phyloP scores from a whole-genome alignment of 352 stramenopile species.

The Plasmopara muralis region DNA sequence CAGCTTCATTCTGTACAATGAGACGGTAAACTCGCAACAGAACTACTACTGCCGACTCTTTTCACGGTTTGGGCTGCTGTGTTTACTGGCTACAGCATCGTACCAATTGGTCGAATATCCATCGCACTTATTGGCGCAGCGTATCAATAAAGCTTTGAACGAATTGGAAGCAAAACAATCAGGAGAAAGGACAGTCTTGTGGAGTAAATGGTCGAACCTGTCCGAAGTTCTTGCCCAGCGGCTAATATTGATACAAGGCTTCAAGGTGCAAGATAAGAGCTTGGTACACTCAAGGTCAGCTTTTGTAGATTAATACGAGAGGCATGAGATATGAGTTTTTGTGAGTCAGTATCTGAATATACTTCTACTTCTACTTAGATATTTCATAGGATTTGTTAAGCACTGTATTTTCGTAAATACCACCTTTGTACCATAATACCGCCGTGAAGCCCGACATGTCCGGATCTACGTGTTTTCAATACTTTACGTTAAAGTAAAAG shows the following conservation, averaged over 20 bases:
- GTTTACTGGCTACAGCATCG: slow-evolving; percentile 24
- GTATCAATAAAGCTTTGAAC: slow-evolving; percentile 29
- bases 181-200: slow-evolving; percentile 17
- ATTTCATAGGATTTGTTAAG: too few relatives aligned
- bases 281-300: neutral
- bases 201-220: neutral
- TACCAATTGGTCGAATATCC: slow-evolving; percentile 48
- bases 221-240: neutral
- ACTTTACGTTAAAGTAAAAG: too few relatives aligned
- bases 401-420: too few relatives aligned
- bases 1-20: slow-evolving; percentile 30
- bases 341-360: too few relatives aligned
- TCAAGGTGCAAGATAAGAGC: neutral
- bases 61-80: slow-evolving; percentile 23
- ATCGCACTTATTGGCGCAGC: slow-evolving; percentile 36
- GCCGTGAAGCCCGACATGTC: too few relatives aligned
- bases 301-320: neutral
- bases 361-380: too few relatives aligned
- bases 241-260: neutral
- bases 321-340: too few relatives aligned
- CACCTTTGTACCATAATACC: too few relatives aligned
- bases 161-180: slow-evolving; percentile 23
- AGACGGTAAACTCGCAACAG: slow-evolving; percentile 16
- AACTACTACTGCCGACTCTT: slow-evolving; percentile 35
- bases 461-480: too few relatives aligned